Evolutionary conservation across 2,329 filamentous ascomycete species (phyloP), one percentile per base, ranked within the genome.

Genomic region (Nothomitra cinnamomea): DNA sequence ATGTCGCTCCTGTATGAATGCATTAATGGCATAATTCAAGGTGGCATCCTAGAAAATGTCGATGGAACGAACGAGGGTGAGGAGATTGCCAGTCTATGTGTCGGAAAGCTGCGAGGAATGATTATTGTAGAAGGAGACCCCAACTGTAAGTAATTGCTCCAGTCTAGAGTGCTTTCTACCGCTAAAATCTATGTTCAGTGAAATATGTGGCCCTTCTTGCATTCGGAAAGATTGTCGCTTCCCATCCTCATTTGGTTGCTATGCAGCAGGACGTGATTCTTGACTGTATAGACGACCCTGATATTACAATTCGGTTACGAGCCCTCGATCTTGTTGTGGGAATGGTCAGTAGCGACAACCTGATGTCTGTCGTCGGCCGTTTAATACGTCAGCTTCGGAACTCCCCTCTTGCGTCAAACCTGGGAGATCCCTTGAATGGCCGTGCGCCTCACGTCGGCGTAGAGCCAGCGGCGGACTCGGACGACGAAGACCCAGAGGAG

Each of bases 1-100:
- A 96, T 96, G 92, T 96, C 92, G n/a, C 70, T 98, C 25, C 71
- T 96, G 4, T 98, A 98, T 61, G 92, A 98, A 68, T 98, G 92
- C 64, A 95, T 98, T 68, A 95, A 94, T 65, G 92, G 92, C 22
- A 94, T 98, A 57, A 95, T 98, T 56, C 89, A 95, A 65, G 92
- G 92, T 25, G 92, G 92, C 0, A 95, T 98, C 55, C 72, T 98
- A 51, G 86, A 87, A 32, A 86, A 83, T 45, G 80, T 82, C 25
- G 87, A 89, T 58, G 85, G 87, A 53, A 79, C 82, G 19, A 76
- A 82, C 35, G 89, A 90, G 53, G 84, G 85, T 40, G 89, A 96
- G 60, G 89, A 95, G 66, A 87, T 98, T 62, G 92, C 92, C 5
- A 82, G 82, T 25, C 74, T 98, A 3, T 98, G 92, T 65, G 89